Evolutionary conservation across 2,329 filamentous ascomycete species (phyloP).

Genomic region (Aspergillus sp.): DNA sequence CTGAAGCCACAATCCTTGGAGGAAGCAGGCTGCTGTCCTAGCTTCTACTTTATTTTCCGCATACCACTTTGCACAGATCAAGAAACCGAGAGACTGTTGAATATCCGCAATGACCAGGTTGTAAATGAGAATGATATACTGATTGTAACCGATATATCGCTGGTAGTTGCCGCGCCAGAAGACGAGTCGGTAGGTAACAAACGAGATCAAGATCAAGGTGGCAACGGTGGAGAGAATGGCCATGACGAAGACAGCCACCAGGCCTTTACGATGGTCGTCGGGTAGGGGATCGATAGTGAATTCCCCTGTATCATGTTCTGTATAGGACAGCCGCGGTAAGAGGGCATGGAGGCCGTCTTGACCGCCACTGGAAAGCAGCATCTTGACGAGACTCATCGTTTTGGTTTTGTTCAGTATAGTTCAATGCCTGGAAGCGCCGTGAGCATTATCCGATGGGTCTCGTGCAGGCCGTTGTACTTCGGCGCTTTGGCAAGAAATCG

Average conservation of each 20-base stretch:
- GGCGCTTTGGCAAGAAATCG: neutral
- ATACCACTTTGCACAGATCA: slow-evolving; percentile 51
- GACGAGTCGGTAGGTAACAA: slow-evolving; percentile 53
- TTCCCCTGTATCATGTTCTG: slow-evolving; percentile 2
- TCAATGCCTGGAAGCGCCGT: neutral
- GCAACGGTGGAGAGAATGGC: slow-evolving; percentile 50
- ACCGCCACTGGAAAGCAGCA: slow-evolving; percentile 14
- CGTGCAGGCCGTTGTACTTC: neutral
- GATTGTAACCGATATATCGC: slow-evolving; percentile 54
- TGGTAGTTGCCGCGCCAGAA: slow-evolving; percentile 51
- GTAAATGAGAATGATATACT: slow-evolving; percentile 56
- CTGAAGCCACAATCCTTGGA: slow-evolving; percentile 54
- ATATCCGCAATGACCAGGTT: slow-evolving; percentile 55
- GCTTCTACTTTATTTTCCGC: slow-evolving; percentile 44
- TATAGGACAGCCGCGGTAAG: slow-evolving; percentile 22
- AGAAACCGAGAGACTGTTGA: slow-evolving; percentile 52
- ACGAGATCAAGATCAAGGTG: slow-evolving; percentile 44
- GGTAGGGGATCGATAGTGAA: slow-evolving; percentile 37
- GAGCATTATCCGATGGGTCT: slow-evolving; percentile 11
- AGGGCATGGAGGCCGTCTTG: slow-evolving; percentile 18
- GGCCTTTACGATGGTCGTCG: slow-evolving; percentile 36
- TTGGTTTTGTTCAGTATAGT: neutral
- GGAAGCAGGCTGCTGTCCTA: slow-evolving; percentile 47
- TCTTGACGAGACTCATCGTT: slow-evolving; percentile 18
- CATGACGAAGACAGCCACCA: slow-evolving; percentile 49